These are phyloP conservation scores for Cardamine resedifolia DNA, from an alignment of 345 rosid species.

Conservation along the genomic window DNA sequence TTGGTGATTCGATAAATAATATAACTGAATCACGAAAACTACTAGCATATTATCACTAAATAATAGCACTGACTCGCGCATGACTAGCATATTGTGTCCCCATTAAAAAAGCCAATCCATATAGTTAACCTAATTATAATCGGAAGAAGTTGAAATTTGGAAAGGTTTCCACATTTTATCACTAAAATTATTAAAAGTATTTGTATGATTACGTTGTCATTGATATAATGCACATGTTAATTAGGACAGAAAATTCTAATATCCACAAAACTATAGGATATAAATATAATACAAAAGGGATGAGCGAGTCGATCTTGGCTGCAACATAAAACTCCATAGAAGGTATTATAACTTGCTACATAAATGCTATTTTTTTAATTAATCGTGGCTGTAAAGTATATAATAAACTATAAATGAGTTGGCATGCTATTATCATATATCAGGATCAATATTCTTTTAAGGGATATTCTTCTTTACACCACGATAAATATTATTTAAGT, in stretches of 20 bases:
- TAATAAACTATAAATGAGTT: background rate
- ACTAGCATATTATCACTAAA: too few relatives aligned
- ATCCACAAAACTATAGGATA: background rate
- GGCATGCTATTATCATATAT: background rate
- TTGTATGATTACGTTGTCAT: background rate
- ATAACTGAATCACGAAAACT: too few relatives aligned
- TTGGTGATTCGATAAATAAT: too few relatives aligned
- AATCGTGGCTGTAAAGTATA: background rate
- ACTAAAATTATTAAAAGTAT: background rate
- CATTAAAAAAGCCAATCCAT: background rate
- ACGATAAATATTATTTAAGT: background rate
- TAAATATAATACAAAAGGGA: background rate
- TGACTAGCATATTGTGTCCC: background rate
- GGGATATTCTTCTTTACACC: background rate
- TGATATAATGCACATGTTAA: background rate
- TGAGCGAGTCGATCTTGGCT: background rate
- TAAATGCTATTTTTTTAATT: background rate
- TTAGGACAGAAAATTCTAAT: too few relatives aligned
- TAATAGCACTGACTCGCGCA: too few relatives aligned
- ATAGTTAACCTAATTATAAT: background rate
- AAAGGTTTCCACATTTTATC: background rate
- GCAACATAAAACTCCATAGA: slow-evolving; percentile 10
- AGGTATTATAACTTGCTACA: background rate
- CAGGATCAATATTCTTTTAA: background rate
- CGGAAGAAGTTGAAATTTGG: background rate